These are phyloP conservation scores for Bocquillonia castaneifolia DNA, from an alignment of 441 rosid species.

Conservation along the genomic window DNA sequence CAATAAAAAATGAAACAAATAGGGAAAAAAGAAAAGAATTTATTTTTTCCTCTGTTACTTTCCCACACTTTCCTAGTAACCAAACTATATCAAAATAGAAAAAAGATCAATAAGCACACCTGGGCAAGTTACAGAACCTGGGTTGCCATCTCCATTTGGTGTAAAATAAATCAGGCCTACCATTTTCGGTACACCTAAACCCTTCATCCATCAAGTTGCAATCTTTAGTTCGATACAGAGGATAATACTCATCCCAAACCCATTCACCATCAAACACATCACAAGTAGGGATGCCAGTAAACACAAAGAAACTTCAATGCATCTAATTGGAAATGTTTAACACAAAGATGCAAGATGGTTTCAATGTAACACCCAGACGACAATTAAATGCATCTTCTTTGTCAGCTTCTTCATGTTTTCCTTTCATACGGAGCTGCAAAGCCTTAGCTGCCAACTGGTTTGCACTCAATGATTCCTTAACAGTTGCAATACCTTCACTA, in stretches of 20 bases:
- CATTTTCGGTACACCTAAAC: conserved; percentile 85
- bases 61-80: conserved; percentile 10
- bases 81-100: conserved; percentile 1
- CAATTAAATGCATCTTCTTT: too few relatives aligned
- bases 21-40: neutral
- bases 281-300: too few relatives aligned
- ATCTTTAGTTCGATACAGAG: conserved; percentile 75
- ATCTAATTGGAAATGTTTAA: conserved; percentile 22
- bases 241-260: conserved; percentile 96
- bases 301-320: conserved; percentile 62
- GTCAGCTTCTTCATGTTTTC: conserved; percentile 78
- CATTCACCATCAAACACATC: conserved; percentile 83
- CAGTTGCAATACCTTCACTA: conserved; percentile 25
- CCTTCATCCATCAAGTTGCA: conserved; percentile 83
- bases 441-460: conserved; percentile 87
- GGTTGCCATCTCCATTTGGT: conserved; percentile 99
- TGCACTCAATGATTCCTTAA: conserved; percentile 46
- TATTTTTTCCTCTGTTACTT: neutral
- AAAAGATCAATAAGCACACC: conserved; percentile 42
- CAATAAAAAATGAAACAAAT: neutral
- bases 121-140: conserved; percentile 73
- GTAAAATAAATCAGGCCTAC: conserved; percentile 82
- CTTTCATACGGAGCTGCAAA: conserved; percentile 78
- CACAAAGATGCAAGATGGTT: too few relatives aligned
- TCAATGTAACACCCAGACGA: too few relatives aligned